Conservation (phyloP, 2,329 filamentous ascomycete genomes). For the Curvularia spicifera region DNA sequence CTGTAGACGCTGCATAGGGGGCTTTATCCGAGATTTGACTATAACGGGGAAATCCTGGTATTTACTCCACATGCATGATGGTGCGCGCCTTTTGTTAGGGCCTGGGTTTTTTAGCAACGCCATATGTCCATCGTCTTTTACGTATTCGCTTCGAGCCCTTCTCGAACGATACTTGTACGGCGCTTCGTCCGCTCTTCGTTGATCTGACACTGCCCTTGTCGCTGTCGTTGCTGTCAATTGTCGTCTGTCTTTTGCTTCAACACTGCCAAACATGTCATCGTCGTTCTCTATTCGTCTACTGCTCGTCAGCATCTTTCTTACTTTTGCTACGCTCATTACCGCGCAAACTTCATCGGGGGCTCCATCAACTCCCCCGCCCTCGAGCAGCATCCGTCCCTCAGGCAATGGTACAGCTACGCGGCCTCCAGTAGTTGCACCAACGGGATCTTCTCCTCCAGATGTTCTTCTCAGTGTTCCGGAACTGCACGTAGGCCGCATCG, state of each 20-base stretch:
- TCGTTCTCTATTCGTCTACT: constrained; percentile 45
- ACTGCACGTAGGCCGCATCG: constrained; percentile 65
- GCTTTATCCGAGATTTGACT: constrained; percentile 45
- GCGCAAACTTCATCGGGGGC: constrained; percentile 32
- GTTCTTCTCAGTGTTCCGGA: constrained; percentile 65
- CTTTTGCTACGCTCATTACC: constrained; percentile 34
- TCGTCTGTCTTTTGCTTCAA: neutral
- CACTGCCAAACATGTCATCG: constrained; percentile 11
- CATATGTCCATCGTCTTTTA: constrained; percentile 19
- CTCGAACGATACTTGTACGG: constrained; percentile 18
- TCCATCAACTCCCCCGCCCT: constrained; percentile 36
- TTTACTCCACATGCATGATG: constrained; percentile 23
- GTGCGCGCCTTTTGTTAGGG: constrained; percentile 4
- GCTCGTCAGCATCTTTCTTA: constrained; percentile 38
- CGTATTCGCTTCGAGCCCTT: neutral
- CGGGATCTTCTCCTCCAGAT: constrained; percentile 56
- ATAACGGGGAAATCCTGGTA: constrained; percentile 30
- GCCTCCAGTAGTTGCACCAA: constrained; percentile 34
- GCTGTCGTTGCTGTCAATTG: neutral
- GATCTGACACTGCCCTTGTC: constrained; percentile 15
- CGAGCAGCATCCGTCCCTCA: constrained; percentile 30
- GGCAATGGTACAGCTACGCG: constrained; percentile 28
- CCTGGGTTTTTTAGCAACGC: constrained; percentile 21
- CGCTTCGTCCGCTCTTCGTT: constrained; percentile 17
- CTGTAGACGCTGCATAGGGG: constrained; percentile 30